Evolutionary conservation across 106 monocot species (phyloP).

Genomic region (Agapanthus africanus): DNA sequence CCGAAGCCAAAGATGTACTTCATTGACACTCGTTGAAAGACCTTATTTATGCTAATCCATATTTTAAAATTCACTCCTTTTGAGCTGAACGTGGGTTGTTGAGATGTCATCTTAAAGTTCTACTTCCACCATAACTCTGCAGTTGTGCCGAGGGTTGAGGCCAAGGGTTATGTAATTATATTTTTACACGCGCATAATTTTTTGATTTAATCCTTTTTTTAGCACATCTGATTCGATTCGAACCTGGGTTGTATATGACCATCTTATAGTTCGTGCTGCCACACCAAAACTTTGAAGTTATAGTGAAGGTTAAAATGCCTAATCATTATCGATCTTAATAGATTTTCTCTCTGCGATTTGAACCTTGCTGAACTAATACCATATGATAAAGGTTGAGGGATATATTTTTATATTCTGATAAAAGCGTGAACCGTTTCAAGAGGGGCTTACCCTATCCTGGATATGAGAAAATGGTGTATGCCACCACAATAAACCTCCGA

Average conservation of each 20-base stretch:
- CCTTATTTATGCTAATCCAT: too few species aligned
- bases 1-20: too few species aligned
- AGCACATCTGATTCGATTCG: neutral
- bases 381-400: too few species aligned
- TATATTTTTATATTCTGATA: neutral
- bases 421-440: neutral
- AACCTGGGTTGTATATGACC: neutral
- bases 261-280: neutral
- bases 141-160: too few species aligned
- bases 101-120: too few species aligned
- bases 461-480: slow-evolving; percentile 35
- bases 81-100: too few species aligned
- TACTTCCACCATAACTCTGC: neutral
- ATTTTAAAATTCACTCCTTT: too few species aligned
- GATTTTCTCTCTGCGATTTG: neutral
- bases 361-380: neutral
- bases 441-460: slow-evolving; percentile 38
- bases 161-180: too few species aligned
- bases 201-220: too few species aligned
- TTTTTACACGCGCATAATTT: too few species aligned
- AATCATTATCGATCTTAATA: neutral
- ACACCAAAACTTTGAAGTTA: neutral
- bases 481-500: slow-evolving; percentile 63
- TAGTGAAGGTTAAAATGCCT: neutral
- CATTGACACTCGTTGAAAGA: too few species aligned